Conservation (phyloP, 768 basidiomycete genomes). For the Tulasnella calospora region DNA sequence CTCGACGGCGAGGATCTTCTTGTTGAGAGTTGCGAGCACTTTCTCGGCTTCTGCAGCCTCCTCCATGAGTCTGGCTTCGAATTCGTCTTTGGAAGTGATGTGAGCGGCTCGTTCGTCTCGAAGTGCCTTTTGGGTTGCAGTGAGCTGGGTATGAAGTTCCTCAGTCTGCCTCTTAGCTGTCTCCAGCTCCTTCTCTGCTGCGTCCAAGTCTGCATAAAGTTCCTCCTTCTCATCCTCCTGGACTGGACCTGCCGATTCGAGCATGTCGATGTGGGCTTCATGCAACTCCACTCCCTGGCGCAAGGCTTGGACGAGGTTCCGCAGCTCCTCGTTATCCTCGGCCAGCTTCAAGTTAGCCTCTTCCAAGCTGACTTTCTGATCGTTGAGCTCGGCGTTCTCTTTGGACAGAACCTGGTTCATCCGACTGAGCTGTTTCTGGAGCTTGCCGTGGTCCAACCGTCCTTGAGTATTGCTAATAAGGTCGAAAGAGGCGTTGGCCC, state of each 20-base stretch:
- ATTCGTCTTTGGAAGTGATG: neutral
- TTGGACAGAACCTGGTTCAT: constrained; percentile 77
- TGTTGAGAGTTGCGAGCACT: neutral
- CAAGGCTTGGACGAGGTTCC: neutral
- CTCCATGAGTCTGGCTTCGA: neutral
- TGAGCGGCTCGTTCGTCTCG: neutral
- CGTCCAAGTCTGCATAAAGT: constrained; percentile 52
- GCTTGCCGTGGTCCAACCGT: constrained; percentile 76
- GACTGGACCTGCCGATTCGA: neutral
- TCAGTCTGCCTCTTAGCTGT: neutral
- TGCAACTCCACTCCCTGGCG: neutral
- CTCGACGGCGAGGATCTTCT: neutral
- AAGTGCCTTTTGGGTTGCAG: neutral
- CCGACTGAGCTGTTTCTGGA: constrained; percentile 81
- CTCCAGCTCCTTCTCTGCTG: constrained; percentile 42
- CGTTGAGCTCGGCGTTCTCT: constrained; percentile 51
- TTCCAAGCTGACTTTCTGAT: constrained; percentile 5
- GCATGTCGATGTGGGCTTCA: constrained; percentile 25
- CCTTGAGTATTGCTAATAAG: constrained; percentile 49
- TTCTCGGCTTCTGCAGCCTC: neutral
- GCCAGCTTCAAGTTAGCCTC: neutral
- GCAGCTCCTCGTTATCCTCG: constrained; percentile 14
- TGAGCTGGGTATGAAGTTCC: neutral
- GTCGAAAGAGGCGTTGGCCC: constrained; percentile 82
- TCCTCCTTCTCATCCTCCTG: constrained; percentile 44